phyloP scores from a whole-genome alignment of 495 filamentous ascomycete genomes.

The Daldinia loculata region DNA sequence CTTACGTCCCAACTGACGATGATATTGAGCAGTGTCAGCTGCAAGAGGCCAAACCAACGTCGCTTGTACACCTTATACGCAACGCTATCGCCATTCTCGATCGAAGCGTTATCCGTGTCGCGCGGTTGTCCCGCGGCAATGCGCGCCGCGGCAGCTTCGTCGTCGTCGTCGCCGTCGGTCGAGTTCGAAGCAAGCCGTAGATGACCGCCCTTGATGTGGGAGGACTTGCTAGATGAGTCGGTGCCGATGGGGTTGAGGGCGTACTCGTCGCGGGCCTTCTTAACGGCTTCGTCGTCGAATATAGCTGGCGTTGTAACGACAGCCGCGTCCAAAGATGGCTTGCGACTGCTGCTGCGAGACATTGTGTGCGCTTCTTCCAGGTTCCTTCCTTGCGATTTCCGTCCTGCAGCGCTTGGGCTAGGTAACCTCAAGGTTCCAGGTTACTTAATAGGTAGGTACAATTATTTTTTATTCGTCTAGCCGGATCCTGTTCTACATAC shows the following conservation, averaged over 20 bases:
- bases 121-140: conserved; percentile 4
- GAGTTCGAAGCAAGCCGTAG: conserved; percentile 39
- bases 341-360: conserved; percentile 27
- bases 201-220: conserved; percentile 32
- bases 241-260: conserved; percentile 28
- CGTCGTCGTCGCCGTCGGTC: conserved; percentile 28
- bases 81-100: conserved; percentile 28
- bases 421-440: neutral
- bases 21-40: conserved; percentile 88
- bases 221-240: conserved; percentile 24
- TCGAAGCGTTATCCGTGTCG: conserved; percentile 24
- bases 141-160: neutral
- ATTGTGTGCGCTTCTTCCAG: conserved; percentile 5
- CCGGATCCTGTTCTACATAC: neutral
- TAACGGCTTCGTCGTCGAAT: conserved; percentile 16
- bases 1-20: conserved; percentile 95
- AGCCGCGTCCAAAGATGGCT: conserved; percentile 6
- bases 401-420: conserved; percentile 22
- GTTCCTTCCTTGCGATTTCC: neutral
- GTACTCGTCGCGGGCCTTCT: conserved; percentile 35
- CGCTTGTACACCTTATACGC: conserved; percentile 84
- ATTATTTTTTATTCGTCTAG: neutral
- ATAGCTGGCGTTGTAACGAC: neutral
- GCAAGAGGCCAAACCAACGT: conserved; percentile 85
- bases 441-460: too few species aligned